Conservation (phyloP, 768 basidiomycete species). For the Leucocoprinus sp. region DNA sequence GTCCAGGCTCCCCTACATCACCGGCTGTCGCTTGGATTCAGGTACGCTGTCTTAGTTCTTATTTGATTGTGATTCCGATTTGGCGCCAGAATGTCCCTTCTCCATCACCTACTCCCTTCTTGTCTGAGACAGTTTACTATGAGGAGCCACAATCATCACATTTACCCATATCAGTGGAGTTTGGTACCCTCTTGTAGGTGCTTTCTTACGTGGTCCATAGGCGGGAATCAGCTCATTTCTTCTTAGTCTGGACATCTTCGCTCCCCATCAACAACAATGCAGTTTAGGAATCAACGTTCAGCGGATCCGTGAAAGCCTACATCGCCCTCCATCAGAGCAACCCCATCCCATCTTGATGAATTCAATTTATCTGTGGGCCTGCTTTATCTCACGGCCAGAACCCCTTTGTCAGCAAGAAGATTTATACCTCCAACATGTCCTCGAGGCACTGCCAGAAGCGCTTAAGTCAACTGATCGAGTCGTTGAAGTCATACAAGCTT, state of each 20-base stretch:
- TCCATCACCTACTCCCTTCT: slow-evolving; percentile 42
- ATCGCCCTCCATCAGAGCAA: slow-evolving; percentile 45
- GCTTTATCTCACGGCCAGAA: slow-evolving; percentile 68
- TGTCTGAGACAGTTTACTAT: slow-evolving; percentile 35
- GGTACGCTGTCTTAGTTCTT: slow-evolving; percentile 11
- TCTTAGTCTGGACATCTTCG: slow-evolving; percentile 63
- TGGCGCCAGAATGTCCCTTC: slow-evolving; percentile 32
- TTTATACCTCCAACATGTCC: slow-evolving; percentile 57
- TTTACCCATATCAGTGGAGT: slow-evolving; percentile 45
- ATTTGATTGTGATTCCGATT: slow-evolving; percentile 1
- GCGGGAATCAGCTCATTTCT: slow-evolving; percentile 11
- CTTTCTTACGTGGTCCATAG: slow-evolving; percentile 5
- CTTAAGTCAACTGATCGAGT: slow-evolving; percentile 46
- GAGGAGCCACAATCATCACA: slow-evolving; percentile 39
- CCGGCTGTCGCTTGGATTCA: slow-evolving; percentile 46
- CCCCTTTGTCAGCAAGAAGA: slow-evolving; percentile 64
- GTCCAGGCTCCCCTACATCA: slow-evolving; percentile 37
- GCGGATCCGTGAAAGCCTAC: slow-evolving; percentile 53
- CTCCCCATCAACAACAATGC: slow-evolving; percentile 68
- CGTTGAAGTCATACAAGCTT: slow-evolving; percentile 69
- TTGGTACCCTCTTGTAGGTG: slow-evolving; percentile 60
- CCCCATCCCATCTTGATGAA: slow-evolving; percentile 74
- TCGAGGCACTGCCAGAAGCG: slow-evolving; percentile 56
- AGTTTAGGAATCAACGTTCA: slow-evolving; percentile 65
- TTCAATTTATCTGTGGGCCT: slow-evolving; percentile 77